Base-by-base conservation (phyloP, 352 stramenopile genomes). In the Thraustochytrium sp. region DNA sequence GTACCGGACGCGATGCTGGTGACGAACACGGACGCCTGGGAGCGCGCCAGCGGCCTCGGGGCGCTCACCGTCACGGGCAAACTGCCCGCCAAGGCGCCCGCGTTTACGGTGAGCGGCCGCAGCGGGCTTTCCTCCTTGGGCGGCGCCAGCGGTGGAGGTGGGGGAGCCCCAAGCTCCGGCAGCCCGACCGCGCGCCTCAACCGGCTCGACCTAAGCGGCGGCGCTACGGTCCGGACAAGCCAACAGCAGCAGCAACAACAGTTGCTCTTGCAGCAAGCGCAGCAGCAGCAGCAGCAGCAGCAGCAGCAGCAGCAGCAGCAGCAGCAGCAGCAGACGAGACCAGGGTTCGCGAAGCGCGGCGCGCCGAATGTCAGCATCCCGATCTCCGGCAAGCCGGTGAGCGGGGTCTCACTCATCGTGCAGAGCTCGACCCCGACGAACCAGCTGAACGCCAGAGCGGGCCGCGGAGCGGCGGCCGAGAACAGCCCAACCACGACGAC, bases 301-400 rank as follows among this genome's bases (percentile, higher is more conserved):
- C n/a, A n/a, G n/a, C n/a, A n/a, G n/a, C n/a, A n/a, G n/a, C n/a
- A n/a, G n/a, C n/a, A n/a, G n/a, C n/a, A n/a, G n/a, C n/a, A n/a
- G n/a, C n/a, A n/a, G n/a, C n/a, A n/a, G n/a, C n/a, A n/a, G n/a
- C n/a, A n/a, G n/a, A n/a, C n/a, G n/a, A n/a, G n/a, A n/a, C n/a
- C n/a, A n/a, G n/a, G n/a, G n/a, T n/a, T n/a, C n/a, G n/a, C n/a
- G n/a, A n/a, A n/a, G n/a, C n/a, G n/a, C n/a, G n/a, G n/a, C n/a
- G n/a, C n/a, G n/a, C n/a, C n/a, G n/a, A n/a, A n/a, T n/a, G n/a
- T 72, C 59, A 38, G 59, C 59, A 72, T 72, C 26, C 59, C 59
- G 16, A 31, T 72, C 21, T 72, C 59, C 13, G 26, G 59, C 40
- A 72, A 72, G 59, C 59, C 59, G 11, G 3, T 46, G 9, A 31